Percentiles rank a stretch among this genome's conserved stretches.
phyloP scores from a whole-genome alignment of 1,139 yeast species.

The Candida dubliniensis region DNA sequence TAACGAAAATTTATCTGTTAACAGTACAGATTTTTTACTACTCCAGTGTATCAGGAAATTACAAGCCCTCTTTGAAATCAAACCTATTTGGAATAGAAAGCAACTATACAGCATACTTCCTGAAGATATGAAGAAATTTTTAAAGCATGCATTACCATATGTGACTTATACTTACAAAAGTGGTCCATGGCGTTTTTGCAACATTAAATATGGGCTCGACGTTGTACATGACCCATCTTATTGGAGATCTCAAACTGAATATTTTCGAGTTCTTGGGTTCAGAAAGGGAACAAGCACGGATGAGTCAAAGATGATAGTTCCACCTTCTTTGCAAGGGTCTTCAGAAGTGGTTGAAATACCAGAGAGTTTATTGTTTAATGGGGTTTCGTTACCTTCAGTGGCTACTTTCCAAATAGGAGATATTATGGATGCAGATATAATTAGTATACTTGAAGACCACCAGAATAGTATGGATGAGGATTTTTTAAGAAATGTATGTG shows the following conservation, averaged over 20 bases:
- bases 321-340: conserved; percentile 6
- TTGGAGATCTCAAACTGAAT: conserved; percentile 80
- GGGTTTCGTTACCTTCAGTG: conserved; percentile 64
- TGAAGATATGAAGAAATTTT: conserved; percentile 44
- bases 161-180: conserved; percentile 77
- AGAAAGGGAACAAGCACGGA: conserved; percentile 19
- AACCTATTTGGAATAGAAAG: conserved; percentile 87
- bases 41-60: conserved; percentile 56
- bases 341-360: conserved; percentile 33
- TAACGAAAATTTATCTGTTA: conserved; percentile 19
- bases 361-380: conserved; percentile 67
- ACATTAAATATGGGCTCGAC: conserved; percentile 74
- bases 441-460: conserved; percentile 43
- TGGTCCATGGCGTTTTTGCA: conserved; percentile 97
- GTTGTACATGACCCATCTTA: conserved; percentile 58
- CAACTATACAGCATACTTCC: conserved; percentile 67
- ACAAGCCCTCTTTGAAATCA: conserved; percentile 53
- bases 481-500: conserved; percentile 46
- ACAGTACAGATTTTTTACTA: conserved; percentile 32
- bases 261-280: conserved; percentile 59
- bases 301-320: conserved; percentile 12
- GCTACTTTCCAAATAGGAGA: conserved; percentile 84
- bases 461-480: conserved; percentile 32
- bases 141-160: conserved; percentile 80
- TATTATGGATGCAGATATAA: conserved; percentile 64